Evolutionary conservation across 164 flowering plant species (phyloP).

Genomic region (Dillenia turbinata): DNA sequence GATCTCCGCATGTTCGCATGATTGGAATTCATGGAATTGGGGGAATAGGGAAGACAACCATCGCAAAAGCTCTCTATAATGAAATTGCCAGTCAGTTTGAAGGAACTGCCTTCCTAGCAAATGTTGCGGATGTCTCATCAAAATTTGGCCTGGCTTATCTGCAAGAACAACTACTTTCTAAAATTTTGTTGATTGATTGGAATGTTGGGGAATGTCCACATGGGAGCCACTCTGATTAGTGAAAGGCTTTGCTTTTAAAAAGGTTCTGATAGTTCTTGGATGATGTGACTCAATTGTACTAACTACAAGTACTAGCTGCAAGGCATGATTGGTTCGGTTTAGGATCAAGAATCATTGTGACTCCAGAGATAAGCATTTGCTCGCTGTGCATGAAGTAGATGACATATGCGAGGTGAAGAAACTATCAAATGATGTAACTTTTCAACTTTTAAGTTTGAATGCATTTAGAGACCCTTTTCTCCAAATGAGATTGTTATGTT

Average conservation of each 20-base stretch:
- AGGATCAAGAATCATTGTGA: constrained; percentile 12
- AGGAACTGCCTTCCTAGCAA: constrained; percentile 5
- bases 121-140: constrained; percentile 7
- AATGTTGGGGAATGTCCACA: no score
- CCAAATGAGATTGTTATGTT: background rate
- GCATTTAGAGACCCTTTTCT: constrained; percentile 6
- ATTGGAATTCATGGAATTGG: constrained; percentile 14
- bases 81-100: constrained; percentile 1
- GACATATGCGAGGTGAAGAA: background rate
- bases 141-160: constrained; percentile 1
- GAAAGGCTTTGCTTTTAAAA: constrained; percentile 1
- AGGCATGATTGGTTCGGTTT: background rate
- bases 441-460: constrained; percentile 8
- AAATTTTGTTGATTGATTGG: background rate
- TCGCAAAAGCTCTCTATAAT: constrained; percentile 12
- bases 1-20: background rate
- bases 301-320: constrained; percentile 1
- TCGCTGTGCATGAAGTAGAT: background rate
- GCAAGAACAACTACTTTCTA: constrained; percentile 12
- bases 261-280: constrained; percentile 20
- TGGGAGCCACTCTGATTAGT: background rate
- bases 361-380: constrained; percentile 7
- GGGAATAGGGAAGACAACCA: constrained; percentile 17
- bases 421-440: background rate
- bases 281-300: constrained; percentile 7